phyloP scores from a whole-genome alignment of 2,329 filamentous ascomycete species.

The Colletotrichum higginsianum region DNA sequence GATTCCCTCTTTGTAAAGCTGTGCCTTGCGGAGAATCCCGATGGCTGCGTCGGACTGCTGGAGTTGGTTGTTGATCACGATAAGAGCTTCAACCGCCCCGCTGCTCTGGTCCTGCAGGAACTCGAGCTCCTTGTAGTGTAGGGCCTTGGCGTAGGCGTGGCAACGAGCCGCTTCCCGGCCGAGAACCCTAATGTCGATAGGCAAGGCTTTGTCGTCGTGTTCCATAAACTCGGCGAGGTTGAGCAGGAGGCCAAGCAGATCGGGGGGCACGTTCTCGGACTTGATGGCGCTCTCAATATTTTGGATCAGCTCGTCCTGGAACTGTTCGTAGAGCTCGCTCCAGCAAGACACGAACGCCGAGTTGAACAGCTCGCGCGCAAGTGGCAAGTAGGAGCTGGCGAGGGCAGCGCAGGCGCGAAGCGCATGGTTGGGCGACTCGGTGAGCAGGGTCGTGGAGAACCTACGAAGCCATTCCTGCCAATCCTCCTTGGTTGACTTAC shows the following conservation, averaged over 20 bases:
- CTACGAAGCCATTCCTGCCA: constrained; percentile 99
- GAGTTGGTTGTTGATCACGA: constrained; percentile 99
- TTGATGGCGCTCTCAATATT: constrained; percentile 97
- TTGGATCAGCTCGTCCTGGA: constrained; percentile 94
- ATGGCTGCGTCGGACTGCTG: constrained; percentile 99
- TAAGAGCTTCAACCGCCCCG: constrained; percentile 94
- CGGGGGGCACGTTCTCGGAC: constrained; percentile 94
- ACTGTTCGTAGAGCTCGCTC: constrained; percentile 97
- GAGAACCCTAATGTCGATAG: constrained; percentile 95
- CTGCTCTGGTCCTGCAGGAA: constrained; percentile 98
- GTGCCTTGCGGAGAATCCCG: constrained; percentile 95
- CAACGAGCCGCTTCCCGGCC: constrained; percentile 96
- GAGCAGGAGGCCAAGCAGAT: constrained; percentile 92
- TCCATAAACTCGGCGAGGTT: constrained; percentile 99
- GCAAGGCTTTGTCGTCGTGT: constrained; percentile 97
- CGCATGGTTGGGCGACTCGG: constrained; percentile 96
- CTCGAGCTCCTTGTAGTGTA: constrained; percentile 99
- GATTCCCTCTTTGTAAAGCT: constrained; percentile 93
- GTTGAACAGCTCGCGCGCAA: constrained; percentile 96
- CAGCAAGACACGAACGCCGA: constrained; percentile 99
- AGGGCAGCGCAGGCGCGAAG: constrained; percentile 92
- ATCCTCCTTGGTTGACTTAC: constrained; percentile 97
- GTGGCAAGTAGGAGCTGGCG: constrained; percentile 90
- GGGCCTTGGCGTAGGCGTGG: constrained; percentile 96
- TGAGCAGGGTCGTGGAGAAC: constrained; percentile 94